Base-by-base conservation (phyloP, 2,329 filamentous ascomycete species). In the Esteya vermicola region DNA sequence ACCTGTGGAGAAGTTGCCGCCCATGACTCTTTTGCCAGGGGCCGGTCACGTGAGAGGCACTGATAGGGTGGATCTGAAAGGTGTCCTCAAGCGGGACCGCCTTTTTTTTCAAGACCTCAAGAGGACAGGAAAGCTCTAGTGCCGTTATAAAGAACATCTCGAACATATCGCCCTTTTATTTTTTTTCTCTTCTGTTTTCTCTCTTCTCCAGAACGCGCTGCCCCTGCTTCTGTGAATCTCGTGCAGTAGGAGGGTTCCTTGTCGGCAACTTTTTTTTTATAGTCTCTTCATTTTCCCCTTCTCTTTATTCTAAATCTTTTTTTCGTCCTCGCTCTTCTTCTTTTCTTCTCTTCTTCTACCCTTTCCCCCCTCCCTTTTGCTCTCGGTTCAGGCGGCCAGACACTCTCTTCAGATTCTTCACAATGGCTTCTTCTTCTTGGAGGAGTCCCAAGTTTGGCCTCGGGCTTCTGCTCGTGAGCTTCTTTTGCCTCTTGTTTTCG, bases 381-480 rank as follows among this genome's bases (percentile, higher is more conserved):
- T 20, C 23, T 4, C 10, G 6, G 14, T 14, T 16, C 10, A n/a
- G n/a, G 34, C 34, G 34, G 28, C 16, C 8, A 12, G 19, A 12
- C 8, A 18, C 16, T 36, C 21, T 33, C 33, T 16, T 18, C n/a
- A n/a, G n/a, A n/a, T n/a, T n/a, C n/a, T n/a, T 31, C 40, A 37
- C 40, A 10, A 48, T 48, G 47, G 47, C 47, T 41, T 45, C 44
- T 45, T 45, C 44, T 45, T 47, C 43, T 13, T 33, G 42, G 41
- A 44, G 45, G 43, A 41, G 47, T 40, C 23, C 43, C 27, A 42
- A 36, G 30, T 46, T 40, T 40, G 42, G 47, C 72, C 60, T 88
- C 68, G 68, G 80, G 78, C 70, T 95, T 72, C 86, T 85, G 75
- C 67, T 91, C 59, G 69, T 94, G 63, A 80, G 88, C 67, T 95